A percentile compares a stretch with the other conserved stretches of the same genome.
These are phyloP conservation scores for Coniochaeta sp. DNA, from an alignment of 2,329 filamentous ascomycete species.

Conservation along the genomic window DNA sequence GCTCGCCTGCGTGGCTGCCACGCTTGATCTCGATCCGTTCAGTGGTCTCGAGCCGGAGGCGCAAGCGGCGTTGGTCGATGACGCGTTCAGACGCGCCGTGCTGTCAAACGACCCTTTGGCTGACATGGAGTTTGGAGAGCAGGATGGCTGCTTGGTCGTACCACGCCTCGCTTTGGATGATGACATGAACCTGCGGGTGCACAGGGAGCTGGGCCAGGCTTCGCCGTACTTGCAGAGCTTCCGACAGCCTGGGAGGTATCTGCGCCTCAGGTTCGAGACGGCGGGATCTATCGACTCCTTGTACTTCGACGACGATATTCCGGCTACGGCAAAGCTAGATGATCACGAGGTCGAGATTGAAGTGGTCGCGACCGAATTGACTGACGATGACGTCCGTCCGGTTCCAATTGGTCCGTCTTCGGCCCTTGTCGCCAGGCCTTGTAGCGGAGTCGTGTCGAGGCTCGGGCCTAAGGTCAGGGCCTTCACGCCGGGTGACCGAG, in stretches of 20 bases:
- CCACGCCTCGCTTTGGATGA: conserved; percentile 16
- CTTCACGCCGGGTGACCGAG: conserved; percentile 8
- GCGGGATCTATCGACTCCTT: conserved; percentile 7
- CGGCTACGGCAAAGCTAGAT: conserved; percentile 11
- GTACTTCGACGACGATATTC: conserved; percentile 6
- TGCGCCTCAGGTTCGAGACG: conserved; percentile 10
- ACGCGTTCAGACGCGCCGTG: conserved; percentile 12
- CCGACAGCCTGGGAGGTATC: conserved; percentile 7
- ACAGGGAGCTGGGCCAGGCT: conserved; percentile 12
- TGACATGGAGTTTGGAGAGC: conserved; percentile 21
- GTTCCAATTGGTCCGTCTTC: neutral
- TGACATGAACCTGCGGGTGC: conserved; percentile 15
- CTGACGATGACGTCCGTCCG: conserved; percentile 10
- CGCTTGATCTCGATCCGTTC: conserved; percentile 9
- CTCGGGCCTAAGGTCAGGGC: conserved; percentile 11
- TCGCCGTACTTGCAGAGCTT: conserved; percentile 15
- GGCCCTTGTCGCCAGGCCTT: conserved; percentile 15
- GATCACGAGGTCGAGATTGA: conserved; percentile 18
- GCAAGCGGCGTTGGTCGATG: conserved; percentile 11
- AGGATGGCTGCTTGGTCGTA: conserved; percentile 13
- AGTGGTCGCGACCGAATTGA: conserved; percentile 13
- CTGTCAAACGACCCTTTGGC: conserved; percentile 6
- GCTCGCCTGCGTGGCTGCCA: neutral
- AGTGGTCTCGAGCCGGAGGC: conserved; percentile 6
- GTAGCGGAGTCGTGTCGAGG: conserved; percentile 15